These are phyloP conservation scores for Licmophora abbreviata DNA, from an alignment of 108 stramenopile species.

Conservation along the genomic window DNA sequence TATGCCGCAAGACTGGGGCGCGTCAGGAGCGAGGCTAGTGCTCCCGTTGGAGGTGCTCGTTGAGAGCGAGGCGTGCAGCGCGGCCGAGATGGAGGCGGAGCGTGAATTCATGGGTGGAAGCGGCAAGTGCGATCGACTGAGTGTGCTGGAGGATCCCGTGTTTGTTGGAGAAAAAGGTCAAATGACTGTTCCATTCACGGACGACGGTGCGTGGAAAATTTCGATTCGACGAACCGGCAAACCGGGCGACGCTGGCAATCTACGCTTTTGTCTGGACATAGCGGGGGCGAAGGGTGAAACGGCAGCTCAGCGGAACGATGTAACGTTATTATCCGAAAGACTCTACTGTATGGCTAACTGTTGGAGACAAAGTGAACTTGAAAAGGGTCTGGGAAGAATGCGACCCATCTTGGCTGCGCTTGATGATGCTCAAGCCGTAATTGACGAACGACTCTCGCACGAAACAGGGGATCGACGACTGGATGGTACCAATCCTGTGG, in stretches of 20 bases:
- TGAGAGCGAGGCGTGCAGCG: slow-evolving; percentile 12
- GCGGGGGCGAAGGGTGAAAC: no score
- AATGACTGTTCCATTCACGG: slow-evolving; percentile 35
- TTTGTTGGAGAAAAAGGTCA: slow-evolving; percentile 51
- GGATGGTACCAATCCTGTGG: slow-evolving; percentile 56
- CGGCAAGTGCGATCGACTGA: slow-evolving; percentile 14
- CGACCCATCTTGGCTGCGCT: slow-evolving; percentile 27
- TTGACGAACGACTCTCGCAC: slow-evolving; percentile 45
- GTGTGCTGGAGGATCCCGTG: slow-evolving; percentile 24
- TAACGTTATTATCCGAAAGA: slow-evolving; percentile 27
- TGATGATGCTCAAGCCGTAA: slow-evolving; percentile 22
- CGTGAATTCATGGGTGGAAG: slow-evolving; percentile 15
- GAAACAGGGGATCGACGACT: slow-evolving; percentile 63
- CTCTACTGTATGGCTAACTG: slow-evolving; percentile 40
- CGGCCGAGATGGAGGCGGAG: slow-evolving; percentile 4
- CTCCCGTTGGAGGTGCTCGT: slow-evolving; percentile 32
- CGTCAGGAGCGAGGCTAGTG: slow-evolving; percentile 35
- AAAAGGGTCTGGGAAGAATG: slow-evolving; percentile 20
- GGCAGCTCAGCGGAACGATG: slow-evolving; percentile 30
- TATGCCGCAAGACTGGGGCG: slow-evolving; percentile 34
- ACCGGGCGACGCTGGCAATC: slow-evolving; percentile 31
- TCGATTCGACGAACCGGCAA: slow-evolving; percentile 25
- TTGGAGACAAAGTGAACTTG: slow-evolving; percentile 45
- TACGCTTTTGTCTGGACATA: slow-evolving; percentile 43
- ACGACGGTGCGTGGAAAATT: slow-evolving; percentile 57